Evolutionary conservation across 2,329 filamentous ascomycete species (phyloP).

Genomic region (Colletotrichum eleusines): DNA sequence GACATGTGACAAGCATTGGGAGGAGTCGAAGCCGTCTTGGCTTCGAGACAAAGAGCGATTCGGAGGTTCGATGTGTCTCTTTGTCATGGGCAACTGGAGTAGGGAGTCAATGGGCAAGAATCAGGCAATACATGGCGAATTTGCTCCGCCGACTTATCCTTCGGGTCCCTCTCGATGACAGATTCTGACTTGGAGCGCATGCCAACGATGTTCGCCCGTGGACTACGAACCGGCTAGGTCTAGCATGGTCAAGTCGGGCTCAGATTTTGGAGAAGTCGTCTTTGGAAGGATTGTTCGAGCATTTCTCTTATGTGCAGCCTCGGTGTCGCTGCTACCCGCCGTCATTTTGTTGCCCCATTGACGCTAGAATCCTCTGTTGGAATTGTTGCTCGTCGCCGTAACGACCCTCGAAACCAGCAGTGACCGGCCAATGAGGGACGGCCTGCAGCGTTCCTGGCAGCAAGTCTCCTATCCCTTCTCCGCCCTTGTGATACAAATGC

Average conservation of each 20-base stretch:
- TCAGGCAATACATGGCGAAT: conserved; percentile 3
- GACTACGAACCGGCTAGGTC: conserved; percentile 1
- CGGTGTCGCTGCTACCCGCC: conserved; percentile 5
- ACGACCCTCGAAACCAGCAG: conserved; percentile 10
- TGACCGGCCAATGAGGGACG: neutral
- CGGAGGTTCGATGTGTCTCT: conserved; percentile 20
- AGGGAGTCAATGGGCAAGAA: neutral
- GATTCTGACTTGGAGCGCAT: conserved; percentile 16
- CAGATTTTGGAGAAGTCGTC: conserved; percentile 14
- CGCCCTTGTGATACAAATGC: conserved; percentile 12
- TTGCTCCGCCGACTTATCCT: too few species aligned
- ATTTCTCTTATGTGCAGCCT: conserved; percentile 15
- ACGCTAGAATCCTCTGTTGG: conserved; percentile 25
- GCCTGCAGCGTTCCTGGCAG: conserved; percentile 32
- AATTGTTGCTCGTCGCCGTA: conserved; percentile 30
- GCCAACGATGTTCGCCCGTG: conserved; percentile 21
- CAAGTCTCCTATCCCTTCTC: conserved; percentile 8
- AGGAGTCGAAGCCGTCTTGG: conserved; percentile 6
- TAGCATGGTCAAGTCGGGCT: neutral
- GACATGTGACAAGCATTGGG: conserved; percentile 27
- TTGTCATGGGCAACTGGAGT: conserved; percentile 29
- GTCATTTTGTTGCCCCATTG: conserved; percentile 40
- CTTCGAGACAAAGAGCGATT: conserved; percentile 32
- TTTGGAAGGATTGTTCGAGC: conserved; percentile 30
- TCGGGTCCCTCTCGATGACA: too few species aligned